Evolutionary conservation across 108 stramenopile species (phyloP).

Genomic region (Cyclostephanos tholiformis): DNA sequence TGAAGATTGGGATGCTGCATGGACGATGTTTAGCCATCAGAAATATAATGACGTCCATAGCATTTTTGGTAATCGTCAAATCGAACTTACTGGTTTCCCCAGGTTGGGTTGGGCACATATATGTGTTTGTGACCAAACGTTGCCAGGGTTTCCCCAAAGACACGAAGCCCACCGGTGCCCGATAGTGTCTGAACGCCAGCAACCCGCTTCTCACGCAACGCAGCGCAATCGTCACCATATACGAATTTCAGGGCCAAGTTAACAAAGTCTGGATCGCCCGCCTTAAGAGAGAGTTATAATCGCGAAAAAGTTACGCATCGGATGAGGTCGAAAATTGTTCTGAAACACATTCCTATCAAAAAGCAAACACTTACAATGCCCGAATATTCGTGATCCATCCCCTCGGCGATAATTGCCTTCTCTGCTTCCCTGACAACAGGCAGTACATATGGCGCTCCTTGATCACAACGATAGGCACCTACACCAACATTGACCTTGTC

Average conservation of each 20-base stretch:
- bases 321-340: too few relatives aligned
- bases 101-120: conserved; percentile 97
- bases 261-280: conserved; percentile 91
- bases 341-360: not conserved
- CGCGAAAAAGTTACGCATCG: too few relatives aligned
- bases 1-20: conserved; percentile 84
- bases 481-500: conserved; percentile 92
- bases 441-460: conserved; percentile 95
- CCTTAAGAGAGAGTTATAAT: conserved; percentile 25
- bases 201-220: conserved; percentile 83
- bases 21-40: not conserved
- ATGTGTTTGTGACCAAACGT: conserved; percentile 85
- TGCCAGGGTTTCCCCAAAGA: conserved; percentile 88
- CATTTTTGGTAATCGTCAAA: not conserved
- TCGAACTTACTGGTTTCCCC: conserved; percentile 90
- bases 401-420: conserved; percentile 66
- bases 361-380: conserved; percentile 63
- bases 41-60: not conserved
- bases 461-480: conserved; percentile 95
- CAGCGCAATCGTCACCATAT: conserved; percentile 87
- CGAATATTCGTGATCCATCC: conserved; percentile 82
- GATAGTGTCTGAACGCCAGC: conserved; percentile 96
- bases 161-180: conserved; percentile 97
- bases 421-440: conserved; percentile 96
- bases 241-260: conserved; percentile 90